phyloP scores from a whole-genome alignment of 2,329 filamentous ascomycete species.

The Monilinia laxa region DNA sequence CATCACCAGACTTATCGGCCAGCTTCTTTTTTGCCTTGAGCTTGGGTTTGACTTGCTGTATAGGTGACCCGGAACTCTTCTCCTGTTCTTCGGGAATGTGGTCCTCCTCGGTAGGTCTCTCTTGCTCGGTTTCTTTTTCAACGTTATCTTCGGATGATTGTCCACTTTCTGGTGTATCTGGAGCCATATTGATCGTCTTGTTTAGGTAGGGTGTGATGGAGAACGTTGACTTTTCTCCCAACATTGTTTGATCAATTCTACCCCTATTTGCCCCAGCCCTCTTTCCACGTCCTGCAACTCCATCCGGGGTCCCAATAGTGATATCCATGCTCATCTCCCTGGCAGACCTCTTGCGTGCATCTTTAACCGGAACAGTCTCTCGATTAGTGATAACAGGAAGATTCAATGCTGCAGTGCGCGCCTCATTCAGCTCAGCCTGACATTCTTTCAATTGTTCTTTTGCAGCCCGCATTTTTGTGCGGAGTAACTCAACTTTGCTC shows the following conservation, averaged over 20 bases:
- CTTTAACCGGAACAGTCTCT: constrained; percentile 35
- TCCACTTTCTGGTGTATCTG: constrained; percentile 38
- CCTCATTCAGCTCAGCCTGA: constrained; percentile 47
- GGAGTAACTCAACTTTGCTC: constrained; percentile 40
- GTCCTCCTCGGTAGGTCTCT: constrained; percentile 24
- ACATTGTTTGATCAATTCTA: constrained; percentile 55
- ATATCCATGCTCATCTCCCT: constrained; percentile 46
- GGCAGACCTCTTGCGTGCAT: constrained; percentile 45
- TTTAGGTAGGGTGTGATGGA: constrained; percentile 94
- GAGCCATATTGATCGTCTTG: constrained; percentile 61
- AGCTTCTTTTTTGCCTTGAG: constrained; percentile 33
- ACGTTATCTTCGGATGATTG: constrained; percentile 1
- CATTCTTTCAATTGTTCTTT: constrained; percentile 73
- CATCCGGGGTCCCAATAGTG: constrained; percentile 52
- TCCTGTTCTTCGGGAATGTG: constrained; percentile 12
- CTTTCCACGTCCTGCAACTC: constrained; percentile 45
- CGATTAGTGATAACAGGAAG: constrained; percentile 7
- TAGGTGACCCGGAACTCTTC: constrained; percentile 17
- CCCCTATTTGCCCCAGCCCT: constrained; percentile 55
- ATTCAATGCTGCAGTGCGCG: constrained; percentile 38
- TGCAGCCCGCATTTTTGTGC: constrained; percentile 54
- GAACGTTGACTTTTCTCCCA: constrained; percentile 87
- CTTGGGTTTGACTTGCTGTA: constrained; percentile 24
- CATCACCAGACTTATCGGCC: constrained; percentile 32
- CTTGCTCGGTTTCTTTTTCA: constrained; percentile 23